A percentile compares a stretch with the other conserved stretches of the same genome.
Evolutionary conservation across 2,329 filamentous ascomycete species (phyloP).

Genomic region (Alternaria angustiovoidea): DNA sequence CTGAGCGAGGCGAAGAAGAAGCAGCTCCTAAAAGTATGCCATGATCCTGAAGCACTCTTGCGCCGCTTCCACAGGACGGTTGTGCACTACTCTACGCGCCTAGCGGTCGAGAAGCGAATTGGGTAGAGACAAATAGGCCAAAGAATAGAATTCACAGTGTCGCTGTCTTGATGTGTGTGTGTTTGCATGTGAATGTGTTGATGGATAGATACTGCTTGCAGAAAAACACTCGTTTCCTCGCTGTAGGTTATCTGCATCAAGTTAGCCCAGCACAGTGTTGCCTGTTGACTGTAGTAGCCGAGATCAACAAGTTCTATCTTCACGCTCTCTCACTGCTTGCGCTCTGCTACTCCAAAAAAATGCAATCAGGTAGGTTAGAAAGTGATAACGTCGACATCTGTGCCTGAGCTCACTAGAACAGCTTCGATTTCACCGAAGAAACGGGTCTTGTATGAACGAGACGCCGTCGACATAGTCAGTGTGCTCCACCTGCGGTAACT

Average conservation of each 20-base stretch:
- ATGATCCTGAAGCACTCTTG: conserved; percentile 12
- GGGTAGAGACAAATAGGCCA: not conserved
- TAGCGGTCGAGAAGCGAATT: conserved; percentile 8
- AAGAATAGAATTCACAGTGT: not conserved
- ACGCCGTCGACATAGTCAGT: conserved; percentile 4
- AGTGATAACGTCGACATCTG: not conserved
- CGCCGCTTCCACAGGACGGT: conserved; percentile 15
- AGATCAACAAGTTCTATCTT: not conserved
- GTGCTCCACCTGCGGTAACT: not conserved
- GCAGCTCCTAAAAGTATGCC: conserved; percentile 1
- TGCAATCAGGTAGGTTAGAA: conserved; percentile 1
- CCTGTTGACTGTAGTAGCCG: not conserved
- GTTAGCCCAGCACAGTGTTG: not conserved
- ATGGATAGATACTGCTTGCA: not conserved
- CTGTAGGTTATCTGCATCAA: not conserved
- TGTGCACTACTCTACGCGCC: conserved; percentile 14
- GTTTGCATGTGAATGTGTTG: not conserved
- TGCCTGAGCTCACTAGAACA: not conserved
- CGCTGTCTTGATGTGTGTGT: not conserved
- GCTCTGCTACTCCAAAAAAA: not conserved
- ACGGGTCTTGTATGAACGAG: conserved; percentile 4
- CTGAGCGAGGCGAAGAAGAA: conserved; percentile 9
- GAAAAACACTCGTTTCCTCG: not conserved
- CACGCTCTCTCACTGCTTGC: not conserved
- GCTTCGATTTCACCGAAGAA: not conserved